Evolutionary conservation across 108 stramenopile species (phyloP).

Genomic region (Cyclotella choctawhatcheeana): DNA sequence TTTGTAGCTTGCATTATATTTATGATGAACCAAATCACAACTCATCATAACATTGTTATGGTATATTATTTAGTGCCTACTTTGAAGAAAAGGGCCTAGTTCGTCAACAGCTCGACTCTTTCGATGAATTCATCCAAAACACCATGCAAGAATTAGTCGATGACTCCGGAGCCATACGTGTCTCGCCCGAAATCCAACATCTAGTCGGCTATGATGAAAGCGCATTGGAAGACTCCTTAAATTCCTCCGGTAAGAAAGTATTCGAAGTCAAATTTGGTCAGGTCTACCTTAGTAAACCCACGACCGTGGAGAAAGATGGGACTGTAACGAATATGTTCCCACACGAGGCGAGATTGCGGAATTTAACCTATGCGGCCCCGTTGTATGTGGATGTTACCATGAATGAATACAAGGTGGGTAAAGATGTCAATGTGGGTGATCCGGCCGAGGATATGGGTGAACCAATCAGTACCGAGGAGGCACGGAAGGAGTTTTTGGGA

Average conservation of each 20-base stretch:
- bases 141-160: conserved; percentile 98
- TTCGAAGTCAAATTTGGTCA: conserved; percentile 96
- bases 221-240: conserved; percentile 60
- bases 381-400: conserved; percentile 93
- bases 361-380: conserved; percentile 96
- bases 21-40: not conserved
- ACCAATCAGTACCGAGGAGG: conserved; percentile 75
- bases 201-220: conserved; percentile 85
- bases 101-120: conserved; percentile 98
- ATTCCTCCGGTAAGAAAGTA: conserved; percentile 63
- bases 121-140: conserved; percentile 98
- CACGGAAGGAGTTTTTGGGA: conserved; percentile 92
- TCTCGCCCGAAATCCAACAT: conserved; percentile 93
- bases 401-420: conserved; percentile 79
- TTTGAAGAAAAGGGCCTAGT: conserved; percentile 99
- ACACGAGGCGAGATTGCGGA: conserved; percentile 96
- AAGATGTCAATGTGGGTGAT: conserved; percentile 79
- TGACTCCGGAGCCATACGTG: conserved; percentile 92
- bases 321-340: conserved; percentile 97
- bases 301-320: conserved; percentile 89
- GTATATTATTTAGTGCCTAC: too few species aligned
- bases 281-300: conserved; percentile 94
- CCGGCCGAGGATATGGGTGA: conserved; percentile 85
- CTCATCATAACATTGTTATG: too few species aligned
- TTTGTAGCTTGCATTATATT: not conserved